A percentile compares a stretch with the other conserved stretches of the same genome.
These are phyloP conservation scores for Sequoiadendron giganteum DNA, from an alignment of 75 land plant genomes.

Conservation along the genomic window DNA sequence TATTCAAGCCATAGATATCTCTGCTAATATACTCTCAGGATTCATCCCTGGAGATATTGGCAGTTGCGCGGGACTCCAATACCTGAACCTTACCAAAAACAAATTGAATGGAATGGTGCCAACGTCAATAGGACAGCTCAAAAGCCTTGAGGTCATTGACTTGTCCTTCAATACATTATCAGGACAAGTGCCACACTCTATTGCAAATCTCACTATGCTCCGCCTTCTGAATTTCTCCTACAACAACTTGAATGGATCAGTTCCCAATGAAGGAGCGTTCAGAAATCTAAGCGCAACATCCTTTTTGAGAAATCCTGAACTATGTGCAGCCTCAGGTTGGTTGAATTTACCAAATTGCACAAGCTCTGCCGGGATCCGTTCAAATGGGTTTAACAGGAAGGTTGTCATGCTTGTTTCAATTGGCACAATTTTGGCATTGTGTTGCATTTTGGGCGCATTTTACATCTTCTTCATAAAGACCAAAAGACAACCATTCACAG, in stretches of 20 bases:
- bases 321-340: constrained; percentile 13
- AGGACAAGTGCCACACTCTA: constrained; percentile 22
- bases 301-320: constrained; percentile 21
- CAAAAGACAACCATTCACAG: not conserved
- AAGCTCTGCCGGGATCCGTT: not conserved
- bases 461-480: not conserved
- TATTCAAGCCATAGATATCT: constrained; percentile 17
- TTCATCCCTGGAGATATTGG: constrained; percentile 28
- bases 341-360: constrained; percentile 5
- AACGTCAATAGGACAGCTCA: not conserved
- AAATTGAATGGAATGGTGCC: not conserved
- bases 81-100: constrained; percentile 11
- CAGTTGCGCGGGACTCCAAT: constrained; percentile 8
- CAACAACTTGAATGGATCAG: constrained; percentile 25
- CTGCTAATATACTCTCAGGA: constrained; percentile 29
- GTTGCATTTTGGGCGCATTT: not conserved
- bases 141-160: constrained; percentile 17
- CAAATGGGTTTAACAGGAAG: not conserved
- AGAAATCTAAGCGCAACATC: constrained; percentile 8
- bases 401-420: not conserved
- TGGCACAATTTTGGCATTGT: not conserved
- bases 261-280: constrained; percentile 28
- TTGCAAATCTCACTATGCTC: constrained; percentile 1
- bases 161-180: constrained; percentile 27
- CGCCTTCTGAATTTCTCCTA: constrained; percentile 22